Percentiles rank a stretch among this genome's conserved stretches.
Evolutionary conservation across 1,139 yeast species (phyloP).

Genomic region (Nakaseomyces kungkrabaensis): DNA sequence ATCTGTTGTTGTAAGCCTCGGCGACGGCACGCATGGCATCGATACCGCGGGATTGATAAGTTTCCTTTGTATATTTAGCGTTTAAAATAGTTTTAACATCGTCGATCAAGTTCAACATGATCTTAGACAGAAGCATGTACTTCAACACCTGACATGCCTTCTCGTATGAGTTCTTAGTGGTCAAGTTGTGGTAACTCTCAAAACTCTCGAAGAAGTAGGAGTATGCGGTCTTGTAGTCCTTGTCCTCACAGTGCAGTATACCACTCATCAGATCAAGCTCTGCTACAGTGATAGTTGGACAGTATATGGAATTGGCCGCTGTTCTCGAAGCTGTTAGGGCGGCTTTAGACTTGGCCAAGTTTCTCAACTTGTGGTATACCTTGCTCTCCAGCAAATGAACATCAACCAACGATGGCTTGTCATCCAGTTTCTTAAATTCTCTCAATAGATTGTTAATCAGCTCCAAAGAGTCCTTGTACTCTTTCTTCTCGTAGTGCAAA

Average conservation of each 20-base stretch:
- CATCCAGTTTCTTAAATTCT: slow-evolving; percentile 90
- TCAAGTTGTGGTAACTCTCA: slow-evolving; percentile 56
- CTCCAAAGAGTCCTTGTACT: slow-evolving; percentile 61
- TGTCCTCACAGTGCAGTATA: slow-evolving; percentile 90
- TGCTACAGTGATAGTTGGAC: slow-evolving; percentile 92
- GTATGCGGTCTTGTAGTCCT: slow-evolving; percentile 91
- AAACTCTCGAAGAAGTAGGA: slow-evolving; percentile 93
- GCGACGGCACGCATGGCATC: slow-evolving; percentile 96
- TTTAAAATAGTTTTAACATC: slow-evolving; percentile 72
- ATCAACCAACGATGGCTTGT: slow-evolving; percentile 88
- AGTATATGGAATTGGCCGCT: slow-evolving; percentile 88
- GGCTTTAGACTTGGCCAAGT: slow-evolving; percentile 87
- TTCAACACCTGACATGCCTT: slow-evolving; percentile 73
- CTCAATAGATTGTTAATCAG: slow-evolving; percentile 62
- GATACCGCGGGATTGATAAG: slow-evolving; percentile 56
- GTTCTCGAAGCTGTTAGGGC: slow-evolving; percentile 93
- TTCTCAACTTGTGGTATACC: slow-evolving; percentile 84
- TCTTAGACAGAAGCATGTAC: slow-evolving; percentile 84
- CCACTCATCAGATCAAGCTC: slow-evolving; percentile 94
- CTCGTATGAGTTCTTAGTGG: slow-evolving; percentile 45
- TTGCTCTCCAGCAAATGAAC: slow-evolving; percentile 88
- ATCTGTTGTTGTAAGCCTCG: slow-evolving; percentile 78
- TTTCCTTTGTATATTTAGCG: slow-evolving; percentile 69
- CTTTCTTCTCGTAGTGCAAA: slow-evolving; percentile 53
- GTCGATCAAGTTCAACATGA: slow-evolving; percentile 81